Conservation (phyloP, 768 basidiomycete species). For the Tricholoma sp. region DNA sequence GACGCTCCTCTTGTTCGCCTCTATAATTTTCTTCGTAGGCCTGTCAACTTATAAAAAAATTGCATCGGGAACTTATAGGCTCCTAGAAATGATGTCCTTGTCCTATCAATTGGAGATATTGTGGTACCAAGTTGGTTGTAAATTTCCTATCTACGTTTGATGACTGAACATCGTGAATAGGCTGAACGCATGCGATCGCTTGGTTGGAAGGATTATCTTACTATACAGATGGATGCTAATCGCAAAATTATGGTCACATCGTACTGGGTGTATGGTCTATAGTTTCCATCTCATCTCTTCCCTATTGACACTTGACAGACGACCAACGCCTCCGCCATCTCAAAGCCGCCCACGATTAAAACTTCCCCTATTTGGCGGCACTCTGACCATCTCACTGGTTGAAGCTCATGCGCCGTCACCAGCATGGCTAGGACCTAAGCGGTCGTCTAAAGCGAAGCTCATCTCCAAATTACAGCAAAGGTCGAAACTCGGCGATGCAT, state of each 20-base stretch:
- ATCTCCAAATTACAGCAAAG: slow-evolving; percentile 60
- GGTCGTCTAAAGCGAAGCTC: slow-evolving; percentile 48
- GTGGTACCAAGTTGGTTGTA: slow-evolving; percentile 56
- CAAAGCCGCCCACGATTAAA: slow-evolving; percentile 34
- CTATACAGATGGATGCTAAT: slow-evolving; percentile 62
- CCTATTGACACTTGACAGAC: slow-evolving; percentile 14
- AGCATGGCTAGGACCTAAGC: slow-evolving; percentile 39
- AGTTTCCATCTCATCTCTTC: not conserved
- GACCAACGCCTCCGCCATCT: slow-evolving; percentile 17
- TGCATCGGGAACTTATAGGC: slow-evolving; percentile 1
- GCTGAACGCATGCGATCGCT: slow-evolving; percentile 74
- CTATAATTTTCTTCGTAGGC: slow-evolving; percentile 86
- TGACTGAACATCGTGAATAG: slow-evolving; percentile 26
- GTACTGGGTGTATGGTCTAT: slow-evolving; percentile 78
- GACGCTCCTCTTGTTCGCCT: slow-evolving; percentile 83
- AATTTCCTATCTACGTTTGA: not conserved
- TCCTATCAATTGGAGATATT: slow-evolving; percentile 91
- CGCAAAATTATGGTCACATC: slow-evolving; percentile 63
- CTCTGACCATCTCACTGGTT: slow-evolving; percentile 66
- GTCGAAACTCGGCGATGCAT: slow-evolving; percentile 49
- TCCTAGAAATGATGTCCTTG: slow-evolving; percentile 81
- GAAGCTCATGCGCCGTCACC: slow-evolving; percentile 38
- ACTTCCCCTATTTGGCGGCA: slow-evolving; percentile 64
- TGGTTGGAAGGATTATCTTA: slow-evolving; percentile 80
- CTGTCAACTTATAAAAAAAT: not conserved